Base-by-base conservation (phyloP, 495 filamentous ascomycete species). In the Penicillium coffeae region DNA sequence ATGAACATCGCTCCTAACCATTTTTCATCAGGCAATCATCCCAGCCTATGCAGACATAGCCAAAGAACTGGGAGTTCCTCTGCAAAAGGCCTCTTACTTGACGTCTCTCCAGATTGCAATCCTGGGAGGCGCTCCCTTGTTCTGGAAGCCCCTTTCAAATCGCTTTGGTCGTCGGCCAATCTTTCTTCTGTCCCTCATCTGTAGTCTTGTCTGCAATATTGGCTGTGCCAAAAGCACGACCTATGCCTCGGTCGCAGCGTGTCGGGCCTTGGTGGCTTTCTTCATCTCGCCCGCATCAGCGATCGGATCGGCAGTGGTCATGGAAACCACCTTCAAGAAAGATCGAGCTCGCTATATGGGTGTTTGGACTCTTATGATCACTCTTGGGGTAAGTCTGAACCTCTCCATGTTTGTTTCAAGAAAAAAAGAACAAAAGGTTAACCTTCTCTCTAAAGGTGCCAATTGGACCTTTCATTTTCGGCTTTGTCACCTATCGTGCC, bases 111-210 rank as follows among this genome's bases (percentile, higher is more conserved):
- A 76, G 46, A 82, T 80, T 43, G 67, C 73, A 9, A 69, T 80
- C 33, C 55, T 80, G 3, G 77, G 78, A 10, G 66, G 66, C 21
- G 69, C 74, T 0, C 77, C 78, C 0, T 50, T 80, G n/a, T 55
- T 80, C 38, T 79, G 78, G 73, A 76, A 76, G 30, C 80, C 80
- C 0, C 54, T 83, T 0, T 75, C 80, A 0, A 74, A 77, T 22
- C 63, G 76, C 25, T 81, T 68, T 42, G 79, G 80, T 5, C 67
- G 78, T 2, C 71, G 80, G 1, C 75, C 74, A 0, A 63, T 79
- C 21, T 72, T 79, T 37, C 64, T 82, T 3, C 21, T 80, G 6
- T 79, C 77, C 2, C 53, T 74, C 3, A 41, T 77, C 1, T 43
- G 69, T 5, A 71, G 74, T 43, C 63, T 68, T 13, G 58, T 75